Evolutionary conservation across 106 monocot genomes (phyloP), one percentile per base, ranked within the genome.

Genomic region (Vanilla planifolia): DNA sequence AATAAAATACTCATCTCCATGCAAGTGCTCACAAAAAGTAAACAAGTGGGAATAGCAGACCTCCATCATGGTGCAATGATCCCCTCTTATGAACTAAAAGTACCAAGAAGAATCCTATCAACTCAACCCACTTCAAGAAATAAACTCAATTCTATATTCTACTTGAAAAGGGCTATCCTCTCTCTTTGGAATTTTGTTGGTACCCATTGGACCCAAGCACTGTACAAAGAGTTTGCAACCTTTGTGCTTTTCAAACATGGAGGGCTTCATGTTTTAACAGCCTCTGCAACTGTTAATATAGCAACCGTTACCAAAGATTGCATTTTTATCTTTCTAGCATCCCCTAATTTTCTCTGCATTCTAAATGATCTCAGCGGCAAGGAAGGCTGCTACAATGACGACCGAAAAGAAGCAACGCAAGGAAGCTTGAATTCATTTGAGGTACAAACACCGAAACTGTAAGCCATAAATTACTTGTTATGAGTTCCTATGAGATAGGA

Each of bases 11-110:
- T 0, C 34, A 78, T 55, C 43, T 63, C 52, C 79, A 46, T 71
- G 65, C 70, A 61, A 80, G 65, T 75, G 82, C 73, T 76, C 79
- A 70, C 73, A 73, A 79, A 82, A 83, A 70, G 82, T 70, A 67
- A 17, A 68, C 44, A 58, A 63, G 66, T 53, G 11, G 62, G 51
- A 75, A 60, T 56, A 55, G 43, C 34, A 53, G 0, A 30, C 55
- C 63, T 63, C 60, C 66, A 83, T 83, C 66, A 86, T 80, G 69
- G 66, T 83, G 75, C 69, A 83, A 80, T 90, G 58, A 77, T 82
- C 64, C 34, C 59, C 22, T 63, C 43, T 19, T 43, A 55, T 55
- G 64, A 37, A 55, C 61, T 55, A 63, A 66, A 61, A 41, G 8
- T 45, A 42, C 11, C 37, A 60, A 37, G 7, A 52, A 52, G 52